Conservation (phyloP, 2,329 filamentous ascomycete species). For the Aspergillus sp. region DNA sequence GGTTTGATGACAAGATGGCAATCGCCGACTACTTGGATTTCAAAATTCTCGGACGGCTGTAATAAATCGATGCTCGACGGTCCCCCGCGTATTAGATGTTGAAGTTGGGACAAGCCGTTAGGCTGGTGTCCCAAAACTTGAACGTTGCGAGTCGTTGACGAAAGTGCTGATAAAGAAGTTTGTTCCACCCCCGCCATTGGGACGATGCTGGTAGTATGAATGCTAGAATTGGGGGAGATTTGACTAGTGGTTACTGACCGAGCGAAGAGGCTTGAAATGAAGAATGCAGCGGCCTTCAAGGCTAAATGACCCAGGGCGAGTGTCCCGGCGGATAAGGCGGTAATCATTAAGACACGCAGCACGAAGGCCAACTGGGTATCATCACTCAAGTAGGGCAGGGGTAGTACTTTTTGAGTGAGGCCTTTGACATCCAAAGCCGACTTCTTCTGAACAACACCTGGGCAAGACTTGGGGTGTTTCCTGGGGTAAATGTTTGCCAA, state of each 20-base stretch:
- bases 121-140: constrained; percentile 16
- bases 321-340: constrained; percentile 28
- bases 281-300: constrained; percentile 24
- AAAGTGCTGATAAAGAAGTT: constrained; percentile 27
- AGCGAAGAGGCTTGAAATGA: constrained; percentile 26
- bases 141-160: constrained; percentile 21
- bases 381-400: constrained; percentile 22
- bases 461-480: constrained; percentile 21
- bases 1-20: constrained; percentile 55
- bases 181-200: constrained; percentile 19
- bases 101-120: constrained; percentile 22
- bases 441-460: constrained; percentile 11
- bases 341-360: constrained; percentile 29
- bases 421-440: constrained; percentile 25
- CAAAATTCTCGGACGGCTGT: constrained; percentile 44
- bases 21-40: constrained; percentile 55
- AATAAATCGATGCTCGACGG: constrained; percentile 21
- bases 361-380: constrained; percentile 25
- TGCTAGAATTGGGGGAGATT: constrained; percentile 13
- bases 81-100: constrained; percentile 26
- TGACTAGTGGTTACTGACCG: constrained; percentile 25
- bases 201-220: constrained; percentile 22
- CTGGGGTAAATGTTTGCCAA: constrained; percentile 35
- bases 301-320: constrained; percentile 33
- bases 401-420: constrained; percentile 25